Conservation (phyloP, 495 filamentous ascomycete genomes). For the Chaetomium tenue region DNA sequence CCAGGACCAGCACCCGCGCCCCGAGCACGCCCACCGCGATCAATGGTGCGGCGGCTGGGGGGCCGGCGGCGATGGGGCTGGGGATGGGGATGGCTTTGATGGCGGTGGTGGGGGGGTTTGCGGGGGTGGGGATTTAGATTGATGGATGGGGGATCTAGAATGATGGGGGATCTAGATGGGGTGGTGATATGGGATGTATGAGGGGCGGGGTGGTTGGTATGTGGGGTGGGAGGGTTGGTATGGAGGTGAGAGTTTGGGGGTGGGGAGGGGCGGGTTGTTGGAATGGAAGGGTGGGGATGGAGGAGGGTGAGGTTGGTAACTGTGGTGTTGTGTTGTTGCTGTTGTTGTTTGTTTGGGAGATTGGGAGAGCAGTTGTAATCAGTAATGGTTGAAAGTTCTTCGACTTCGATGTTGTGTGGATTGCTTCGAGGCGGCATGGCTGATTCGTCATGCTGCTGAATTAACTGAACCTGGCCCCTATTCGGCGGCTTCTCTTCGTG, state of each 20-base stretch:
- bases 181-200: not conserved
- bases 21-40: constrained; percentile 9
- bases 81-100: constrained; percentile 19
- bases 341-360: not conserved
- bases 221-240: not conserved
- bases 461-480: too few relatives aligned
- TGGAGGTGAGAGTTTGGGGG: not conserved
- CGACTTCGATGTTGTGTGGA: too few relatives aligned
- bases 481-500: too few relatives aligned
- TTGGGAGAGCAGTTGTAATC: not conserved
- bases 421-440: too few relatives aligned
- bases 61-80: not conserved
- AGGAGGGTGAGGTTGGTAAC: too few relatives aligned
- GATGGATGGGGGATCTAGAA: not conserved
- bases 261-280: not conserved
- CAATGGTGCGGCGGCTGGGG: constrained; percentile 7
- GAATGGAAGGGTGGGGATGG: not conserved
- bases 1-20: not conserved
- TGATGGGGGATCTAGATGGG: not conserved
- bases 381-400: too few relatives aligned
- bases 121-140: constrained; percentile 15
- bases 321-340: not conserved
- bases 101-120: constrained; percentile 9
- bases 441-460: too few relatives aligned
- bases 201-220: not conserved